Base-by-base conservation (phyloP, 306 rosid species). In the Cyamopsis tetragonoloba region DNA sequence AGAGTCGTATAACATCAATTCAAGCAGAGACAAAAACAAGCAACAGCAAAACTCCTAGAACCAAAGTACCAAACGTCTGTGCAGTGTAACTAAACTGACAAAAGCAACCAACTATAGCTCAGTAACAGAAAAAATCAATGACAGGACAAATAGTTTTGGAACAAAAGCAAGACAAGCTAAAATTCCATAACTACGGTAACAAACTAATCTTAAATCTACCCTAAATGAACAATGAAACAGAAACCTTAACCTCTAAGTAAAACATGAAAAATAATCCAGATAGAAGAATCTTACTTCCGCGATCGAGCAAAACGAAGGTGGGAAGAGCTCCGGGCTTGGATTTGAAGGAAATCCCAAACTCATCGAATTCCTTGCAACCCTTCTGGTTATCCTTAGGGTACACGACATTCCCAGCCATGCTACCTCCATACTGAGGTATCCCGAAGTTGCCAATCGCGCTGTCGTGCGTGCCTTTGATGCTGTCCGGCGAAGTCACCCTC, bases 361-460 rank as follows among this genome's bases (percentile, higher is more conserved):
- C 97, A 54, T 81, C 82, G 66, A 85, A 93, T 44, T 82, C 95
- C 67, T 80, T 88, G 62, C 99, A 95, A 12, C 97, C 97, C 78
- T 90, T 90, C 23, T 50, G 88, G 72, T 95, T 90, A 17, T 95
- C 96, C 62, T 88, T 88, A 0, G 99, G 97, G 77, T 80, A 95
- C 19, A 83, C 53, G 7, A 95, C 97, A 68, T 75, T 74, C 5
- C 99, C 99, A 41, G 97, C 85, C 97, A 95, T 90, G 80, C 99
- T 95, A 4, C 97, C 99, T 3, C 99, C 99, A 72, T 95, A 95
- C 64, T 95, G 99, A 44, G 99, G 99, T 34, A 95, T 85, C 62
- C 99, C 99, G 46, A 95, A 95, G 91, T 95, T 95, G 0, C 99
- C 99, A 85, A 95, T 95, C 69, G 97, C 97, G 61, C 95, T 95